Conservation (phyloP, 1,139 yeast genomes). For the Scheffersomyces titani region DNA sequence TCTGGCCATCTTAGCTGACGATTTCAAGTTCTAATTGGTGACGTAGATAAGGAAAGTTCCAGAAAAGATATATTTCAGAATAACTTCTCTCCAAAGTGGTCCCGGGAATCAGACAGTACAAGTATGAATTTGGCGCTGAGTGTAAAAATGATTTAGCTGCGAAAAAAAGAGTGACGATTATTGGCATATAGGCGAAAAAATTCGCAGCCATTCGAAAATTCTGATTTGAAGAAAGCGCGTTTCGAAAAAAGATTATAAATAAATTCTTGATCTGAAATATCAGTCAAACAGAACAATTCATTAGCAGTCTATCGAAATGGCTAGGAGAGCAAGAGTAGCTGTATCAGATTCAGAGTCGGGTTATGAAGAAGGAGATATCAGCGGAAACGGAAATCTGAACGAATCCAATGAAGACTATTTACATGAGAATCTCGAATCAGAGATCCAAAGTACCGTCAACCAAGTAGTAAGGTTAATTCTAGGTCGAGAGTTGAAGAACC, state of each 20-base stretch:
- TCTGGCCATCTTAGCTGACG: neutral
- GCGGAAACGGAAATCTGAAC: neutral
- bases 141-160: neutral
- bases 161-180: neutral
- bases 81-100: neutral
- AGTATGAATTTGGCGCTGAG: neutral
- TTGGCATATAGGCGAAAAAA: neutral
- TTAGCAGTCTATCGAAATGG: neutral
- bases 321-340: neutral
- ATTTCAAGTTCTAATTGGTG: neutral
- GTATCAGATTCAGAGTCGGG: neutral
- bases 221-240: neutral
- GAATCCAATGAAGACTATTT: neutral
- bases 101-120: neutral
- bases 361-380: neutral
- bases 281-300: neutral
- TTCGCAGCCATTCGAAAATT: neutral
- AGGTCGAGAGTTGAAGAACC: constrained; percentile 26
- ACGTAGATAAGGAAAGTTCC: neutral
- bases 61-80: neutral
- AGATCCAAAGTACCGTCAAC: constrained; percentile 13
- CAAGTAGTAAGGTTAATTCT: constrained; percentile 25
- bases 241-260: neutral
- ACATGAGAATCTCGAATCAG: constrained; percentile 3
- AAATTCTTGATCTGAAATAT: neutral